phyloP scores from a whole-genome alignment of 805 yeast species.

The Cyberlindnera maritima region DNA sequence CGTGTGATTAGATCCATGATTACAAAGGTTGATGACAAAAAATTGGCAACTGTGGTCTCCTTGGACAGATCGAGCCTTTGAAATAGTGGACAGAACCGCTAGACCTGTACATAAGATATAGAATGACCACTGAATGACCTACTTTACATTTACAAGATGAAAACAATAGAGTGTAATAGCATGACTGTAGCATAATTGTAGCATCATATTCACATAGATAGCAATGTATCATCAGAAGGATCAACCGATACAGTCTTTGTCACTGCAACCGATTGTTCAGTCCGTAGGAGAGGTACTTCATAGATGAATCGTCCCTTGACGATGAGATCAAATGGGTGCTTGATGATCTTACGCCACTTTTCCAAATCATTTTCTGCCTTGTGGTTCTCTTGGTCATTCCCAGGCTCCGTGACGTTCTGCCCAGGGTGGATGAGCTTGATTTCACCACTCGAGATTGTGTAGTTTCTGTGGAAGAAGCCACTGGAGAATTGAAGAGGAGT shows the following conservation, averaged over 20 bases:
- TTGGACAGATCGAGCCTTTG: conserved; percentile 37
- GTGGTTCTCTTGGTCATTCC: conserved; percentile 25
- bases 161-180: no score
- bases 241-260: conserved; percentile 57
- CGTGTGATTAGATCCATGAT: conserved; percentile 81
- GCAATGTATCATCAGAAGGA: conserved; percentile 35
- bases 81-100: background rate
- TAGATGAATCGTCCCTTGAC: conserved; percentile 81
- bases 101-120: background rate
- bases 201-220: no score
- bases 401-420: conserved; percentile 26
- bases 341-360: conserved; percentile 73
- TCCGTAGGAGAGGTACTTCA: conserved; percentile 60
- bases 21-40: conserved; percentile 54
- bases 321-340: conserved; percentile 82
- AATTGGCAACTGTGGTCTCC: conserved; percentile 56
- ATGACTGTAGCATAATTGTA: no score
- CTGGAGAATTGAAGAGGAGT: conserved; percentile 75
- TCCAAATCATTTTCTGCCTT: conserved; percentile 34
- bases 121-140: conserved; percentile 6
- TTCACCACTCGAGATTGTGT: conserved; percentile 60
- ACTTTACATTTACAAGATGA: background rate
- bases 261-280: conserved; percentile 56
- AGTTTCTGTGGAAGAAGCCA: conserved; percentile 65
- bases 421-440: conserved; percentile 78